phyloP scores from a whole-genome alignment of 2,329 filamentous ascomycete genomes.

The Aspergillus unguis region DNA sequence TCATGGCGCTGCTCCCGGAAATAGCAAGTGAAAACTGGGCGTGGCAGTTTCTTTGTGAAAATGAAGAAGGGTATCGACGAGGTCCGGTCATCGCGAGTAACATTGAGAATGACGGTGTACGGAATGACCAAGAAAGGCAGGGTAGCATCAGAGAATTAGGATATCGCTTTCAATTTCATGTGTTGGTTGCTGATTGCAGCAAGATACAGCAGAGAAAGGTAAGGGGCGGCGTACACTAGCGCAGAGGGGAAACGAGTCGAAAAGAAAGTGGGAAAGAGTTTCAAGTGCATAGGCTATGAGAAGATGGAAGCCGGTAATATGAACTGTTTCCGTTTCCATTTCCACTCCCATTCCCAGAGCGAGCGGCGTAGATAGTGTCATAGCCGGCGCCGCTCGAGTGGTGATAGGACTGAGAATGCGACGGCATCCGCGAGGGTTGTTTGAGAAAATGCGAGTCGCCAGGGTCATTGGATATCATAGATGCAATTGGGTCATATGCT shows the following conservation, averaged over 20 bases:
- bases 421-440: slow-evolving; percentile 20
- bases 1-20: too few species aligned
- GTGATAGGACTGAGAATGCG: slow-evolving; percentile 20
- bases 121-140: background rate
- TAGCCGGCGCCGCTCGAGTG: slow-evolving; percentile 28
- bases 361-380: slow-evolving; percentile 30
- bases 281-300: slow-evolving; percentile 36
- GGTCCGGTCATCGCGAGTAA: background rate
- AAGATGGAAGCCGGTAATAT: slow-evolving; percentile 34
- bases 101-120: slow-evolving; percentile 1
- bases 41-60: background rate
- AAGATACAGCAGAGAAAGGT: background rate
- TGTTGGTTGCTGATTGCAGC: background rate
- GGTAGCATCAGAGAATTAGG: background rate
- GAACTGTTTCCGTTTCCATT: slow-evolving; percentile 8
- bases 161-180: slow-evolving; percentile 6
- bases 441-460: slow-evolving; percentile 27
- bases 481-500: slow-evolving; percentile 30
- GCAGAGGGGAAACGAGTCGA: background rate
- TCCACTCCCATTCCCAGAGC: slow-evolving; percentile 16
- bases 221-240: slow-evolving; percentile 5
- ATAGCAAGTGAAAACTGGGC: background rate
- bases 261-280: background rate
- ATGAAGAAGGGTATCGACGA: background rate
- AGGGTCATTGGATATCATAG: slow-evolving; percentile 29